These are phyloP conservation scores for Periglandula ipomoeae DNA, from an alignment of 2,329 filamentous ascomycete genomes.

Conservation along the genomic window DNA sequence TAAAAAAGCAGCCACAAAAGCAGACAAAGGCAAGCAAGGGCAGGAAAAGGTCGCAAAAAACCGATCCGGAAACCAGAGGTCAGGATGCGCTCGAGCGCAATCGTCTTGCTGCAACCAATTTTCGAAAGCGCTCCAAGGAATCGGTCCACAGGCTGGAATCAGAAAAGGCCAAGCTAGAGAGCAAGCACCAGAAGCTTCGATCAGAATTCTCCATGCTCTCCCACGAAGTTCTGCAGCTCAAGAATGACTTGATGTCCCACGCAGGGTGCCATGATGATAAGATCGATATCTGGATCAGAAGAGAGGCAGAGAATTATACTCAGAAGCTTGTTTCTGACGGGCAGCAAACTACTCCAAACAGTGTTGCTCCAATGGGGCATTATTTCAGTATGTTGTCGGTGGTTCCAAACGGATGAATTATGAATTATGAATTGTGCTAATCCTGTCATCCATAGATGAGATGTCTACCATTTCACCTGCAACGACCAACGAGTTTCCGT, in stretches of 20 bases:
- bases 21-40: background rate
- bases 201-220: background rate
- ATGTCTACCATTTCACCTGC: background rate
- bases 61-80: background rate
- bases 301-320: background rate
- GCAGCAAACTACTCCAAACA: background rate
- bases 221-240: slow-evolving; percentile 3
- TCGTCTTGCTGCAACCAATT: slow-evolving; percentile 4
- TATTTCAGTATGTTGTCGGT: background rate
- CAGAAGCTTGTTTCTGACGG: background rate
- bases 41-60: background rate
- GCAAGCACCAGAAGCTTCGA: background rate
- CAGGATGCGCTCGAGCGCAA: slow-evolving; percentile 1
- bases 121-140: slow-evolving; percentile 4
- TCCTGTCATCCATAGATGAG: background rate
- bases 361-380: background rate
- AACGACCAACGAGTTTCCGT: background rate
- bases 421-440: background rate
- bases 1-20: background rate
- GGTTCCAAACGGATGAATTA: too few relatives aligned
- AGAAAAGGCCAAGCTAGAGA: slow-evolving; percentile 1
- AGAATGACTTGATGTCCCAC: slow-evolving; percentile 5
- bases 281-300: slow-evolving; percentile 4
- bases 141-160: background rate
- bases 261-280: background rate